Evolutionary conservation across 208 protist species (phyloP), one percentile per base, ranked within the genome.

Genomic region (Polymyxa betae): DNA sequence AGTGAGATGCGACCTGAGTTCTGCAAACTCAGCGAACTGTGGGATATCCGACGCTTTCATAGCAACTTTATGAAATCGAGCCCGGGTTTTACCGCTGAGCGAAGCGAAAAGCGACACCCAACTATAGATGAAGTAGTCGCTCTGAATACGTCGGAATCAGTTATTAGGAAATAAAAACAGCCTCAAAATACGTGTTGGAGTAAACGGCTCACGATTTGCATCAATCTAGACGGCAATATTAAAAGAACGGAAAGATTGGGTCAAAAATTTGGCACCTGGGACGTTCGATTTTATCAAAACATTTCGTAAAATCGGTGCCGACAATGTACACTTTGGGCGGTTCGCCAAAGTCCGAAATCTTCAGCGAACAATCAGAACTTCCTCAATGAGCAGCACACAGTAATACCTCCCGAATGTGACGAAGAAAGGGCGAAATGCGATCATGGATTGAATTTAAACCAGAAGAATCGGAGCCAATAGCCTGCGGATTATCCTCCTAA

Each of bases 71-170:
- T 82, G 72, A 43, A 45, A 82, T 43, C n/a, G 72, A 38, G 5
- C 35, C n/a, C 72, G n/a, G 35, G 16, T 82, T 20, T n/a, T n/a
- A 82, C 35, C 35, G 72, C 16, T 20, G 12, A 20, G 40, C n/a
- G 72, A 20, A 45, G 72, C 72, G 5, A 43, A 82, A 5, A 35
- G 5, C 16, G n/a, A 38, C 72, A 43, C 72, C 72, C 72, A 82
- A 5, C n/a, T 35, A 43, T 82, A n/a, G 35, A 82, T n/a, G 72
- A 82, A 82, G 40, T 82, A 82, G n/a, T 82, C 40, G 16, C 40
- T 82, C 72, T 82, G 35, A 82, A 82, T 43, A 82, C n/a, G 16
- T 16, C 29, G n/a, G n/a, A 82, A 20, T 43, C 72, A 82, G 5
- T 82, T 82, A 5, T 5, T n/a, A 82, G 40, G 35, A 43, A 82